phyloP scores from a whole-genome alignment of 2,329 filamentous ascomycete species.

The Exophiala sp. region DNA sequence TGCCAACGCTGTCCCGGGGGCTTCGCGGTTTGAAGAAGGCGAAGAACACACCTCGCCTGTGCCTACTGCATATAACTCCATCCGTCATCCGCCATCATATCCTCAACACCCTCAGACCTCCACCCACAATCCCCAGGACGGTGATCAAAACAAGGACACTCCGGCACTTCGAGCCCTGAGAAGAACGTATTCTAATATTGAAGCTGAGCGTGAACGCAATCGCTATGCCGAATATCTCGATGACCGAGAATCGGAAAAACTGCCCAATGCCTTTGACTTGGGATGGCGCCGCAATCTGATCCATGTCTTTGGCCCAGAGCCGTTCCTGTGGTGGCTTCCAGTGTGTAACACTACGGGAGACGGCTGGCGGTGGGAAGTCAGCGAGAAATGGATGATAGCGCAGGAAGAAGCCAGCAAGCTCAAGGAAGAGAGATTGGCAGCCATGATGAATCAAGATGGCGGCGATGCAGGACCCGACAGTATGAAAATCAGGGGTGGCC shows the following conservation, averaged over 20 bases:
- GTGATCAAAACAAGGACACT: conserved; percentile 16
- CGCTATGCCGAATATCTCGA: conserved; percentile 78
- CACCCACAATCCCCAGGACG: conserved; percentile 8
- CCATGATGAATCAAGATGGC: conserved; percentile 27
- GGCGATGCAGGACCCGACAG: background rate
- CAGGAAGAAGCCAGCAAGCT: conserved; percentile 31
- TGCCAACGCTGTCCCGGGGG: conserved; percentile 71
- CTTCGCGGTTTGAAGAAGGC: conserved; percentile 76
- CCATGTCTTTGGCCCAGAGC: conserved; percentile 73
- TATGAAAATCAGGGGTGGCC: conserved; percentile 6
- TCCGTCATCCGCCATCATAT: background rate
- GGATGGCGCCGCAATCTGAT: conserved; percentile 72
- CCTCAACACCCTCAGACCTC: conserved; percentile 6
- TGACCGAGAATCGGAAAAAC: conserved; percentile 76
- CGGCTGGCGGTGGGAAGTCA: conserved; percentile 91
- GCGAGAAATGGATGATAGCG: conserved; percentile 67
- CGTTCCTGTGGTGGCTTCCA: conserved; percentile 70
- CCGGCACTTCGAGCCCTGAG: conserved; percentile 47
- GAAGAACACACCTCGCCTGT: conserved; percentile 50
- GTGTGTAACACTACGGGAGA: conserved; percentile 81
- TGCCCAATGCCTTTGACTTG: conserved; percentile 90
- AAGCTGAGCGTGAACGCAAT: conserved; percentile 58
- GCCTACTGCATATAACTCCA: conserved; percentile 19
- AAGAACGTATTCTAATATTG: conserved; percentile 39
- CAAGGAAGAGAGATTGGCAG: conserved; percentile 21